phyloP scores from a whole-genome alignment of 2,329 filamentous ascomycete species.

The Epichloe festucae region DNA sequence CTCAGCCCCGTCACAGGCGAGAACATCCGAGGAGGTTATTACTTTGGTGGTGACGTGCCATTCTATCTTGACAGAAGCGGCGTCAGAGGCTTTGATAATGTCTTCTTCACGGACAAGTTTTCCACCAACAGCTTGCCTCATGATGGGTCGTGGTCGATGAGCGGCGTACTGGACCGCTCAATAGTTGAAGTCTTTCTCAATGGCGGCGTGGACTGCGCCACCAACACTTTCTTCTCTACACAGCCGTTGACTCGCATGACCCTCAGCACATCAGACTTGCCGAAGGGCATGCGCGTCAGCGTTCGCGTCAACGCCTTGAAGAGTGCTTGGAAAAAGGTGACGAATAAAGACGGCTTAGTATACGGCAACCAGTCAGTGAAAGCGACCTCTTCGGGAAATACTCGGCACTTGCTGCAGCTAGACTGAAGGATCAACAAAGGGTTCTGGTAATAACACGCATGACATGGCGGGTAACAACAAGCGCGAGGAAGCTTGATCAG shows the following conservation, averaged over 20 bases:
- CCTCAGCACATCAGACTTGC: constrained; percentile 10
- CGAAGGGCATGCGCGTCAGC: constrained; percentile 11
- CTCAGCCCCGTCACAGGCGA: constrained; percentile 14
- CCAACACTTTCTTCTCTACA: constrained; percentile 17
- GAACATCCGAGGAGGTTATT: constrained; percentile 14
- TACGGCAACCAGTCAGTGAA: constrained; percentile 4
- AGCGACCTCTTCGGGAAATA: neutral
- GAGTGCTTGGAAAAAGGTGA: constrained; percentile 13
- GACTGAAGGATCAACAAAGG: neutral
- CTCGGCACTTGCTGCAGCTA: constrained; percentile 1
- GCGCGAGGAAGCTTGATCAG: too few relatives aligned
- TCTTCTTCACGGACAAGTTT: constrained; percentile 21
- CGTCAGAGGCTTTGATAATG: constrained; percentile 15
- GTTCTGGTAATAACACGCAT: neutral
- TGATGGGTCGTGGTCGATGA: constrained; percentile 15
- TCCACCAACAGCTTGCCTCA: constrained; percentile 11
- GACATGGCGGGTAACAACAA: too few relatives aligned
- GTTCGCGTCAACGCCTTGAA: constrained; percentile 13
- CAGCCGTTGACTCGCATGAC: constrained; percentile 14
- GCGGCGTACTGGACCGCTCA: constrained; percentile 22
- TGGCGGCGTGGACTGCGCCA: constrained; percentile 20
- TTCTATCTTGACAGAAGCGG: constrained; percentile 19
- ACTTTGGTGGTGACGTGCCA: constrained; percentile 13
- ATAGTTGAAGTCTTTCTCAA: constrained; percentile 23
- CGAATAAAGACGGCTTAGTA: constrained; percentile 3